Percentiles rank a stretch among this genome's conserved stretches.
Evolutionary conservation across 2,329 filamentous ascomycete genomes (phyloP).

Genomic region (Tolypocladium paradoxum): DNA sequence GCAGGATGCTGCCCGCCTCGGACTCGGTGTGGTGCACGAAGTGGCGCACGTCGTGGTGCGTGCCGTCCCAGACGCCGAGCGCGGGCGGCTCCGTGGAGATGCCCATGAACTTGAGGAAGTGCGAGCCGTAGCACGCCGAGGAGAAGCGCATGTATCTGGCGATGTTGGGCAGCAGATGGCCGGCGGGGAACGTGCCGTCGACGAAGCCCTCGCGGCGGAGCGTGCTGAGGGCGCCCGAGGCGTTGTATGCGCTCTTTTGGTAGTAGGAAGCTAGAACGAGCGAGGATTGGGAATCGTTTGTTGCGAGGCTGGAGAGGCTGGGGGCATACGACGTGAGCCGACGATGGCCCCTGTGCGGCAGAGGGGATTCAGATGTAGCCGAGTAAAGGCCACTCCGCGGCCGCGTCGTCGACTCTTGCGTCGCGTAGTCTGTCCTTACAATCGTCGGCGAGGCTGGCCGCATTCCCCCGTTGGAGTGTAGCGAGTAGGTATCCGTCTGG

Average conservation of each 20-base stretch:
- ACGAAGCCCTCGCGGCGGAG: slow-evolving; percentile 42
- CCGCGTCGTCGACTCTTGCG: slow-evolving; percentile 11
- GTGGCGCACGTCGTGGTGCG: slow-evolving; percentile 50
- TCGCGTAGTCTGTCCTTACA: slow-evolving; percentile 12
- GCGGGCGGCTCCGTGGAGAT: slow-evolving; percentile 41
- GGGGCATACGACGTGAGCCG: slow-evolving; percentile 25
- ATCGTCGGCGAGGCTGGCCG: slow-evolving; percentile 33
- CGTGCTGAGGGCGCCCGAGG: slow-evolving; percentile 35
- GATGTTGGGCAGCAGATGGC: slow-evolving; percentile 51
- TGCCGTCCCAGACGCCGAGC: slow-evolving; percentile 31
- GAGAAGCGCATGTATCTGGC: slow-evolving; percentile 56
- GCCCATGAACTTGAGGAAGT: slow-evolving; percentile 52
- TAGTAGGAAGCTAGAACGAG: slow-evolving; percentile 39
- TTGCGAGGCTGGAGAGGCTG: slow-evolving; percentile 51
- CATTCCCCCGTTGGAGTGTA: slow-evolving; percentile 34
- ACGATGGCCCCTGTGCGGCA: slow-evolving; percentile 12
- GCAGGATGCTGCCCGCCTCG: slow-evolving; percentile 45
- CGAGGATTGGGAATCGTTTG: slow-evolving; percentile 44
- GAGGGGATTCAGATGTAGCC: slow-evolving; percentile 10
- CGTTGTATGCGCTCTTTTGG: slow-evolving; percentile 35
- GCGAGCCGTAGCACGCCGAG: slow-evolving; percentile 54
- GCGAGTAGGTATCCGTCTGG: slow-evolving; percentile 43
- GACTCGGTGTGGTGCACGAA: slow-evolving; percentile 54
- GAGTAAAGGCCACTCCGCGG: slow-evolving; percentile 7
- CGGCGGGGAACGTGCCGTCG: slow-evolving; percentile 47